Evolutionary conservation across 345 rosid genomes (phyloP), one percentile per base, ranked within the genome.

Genomic region (Erucastrum elatum): DNA sequence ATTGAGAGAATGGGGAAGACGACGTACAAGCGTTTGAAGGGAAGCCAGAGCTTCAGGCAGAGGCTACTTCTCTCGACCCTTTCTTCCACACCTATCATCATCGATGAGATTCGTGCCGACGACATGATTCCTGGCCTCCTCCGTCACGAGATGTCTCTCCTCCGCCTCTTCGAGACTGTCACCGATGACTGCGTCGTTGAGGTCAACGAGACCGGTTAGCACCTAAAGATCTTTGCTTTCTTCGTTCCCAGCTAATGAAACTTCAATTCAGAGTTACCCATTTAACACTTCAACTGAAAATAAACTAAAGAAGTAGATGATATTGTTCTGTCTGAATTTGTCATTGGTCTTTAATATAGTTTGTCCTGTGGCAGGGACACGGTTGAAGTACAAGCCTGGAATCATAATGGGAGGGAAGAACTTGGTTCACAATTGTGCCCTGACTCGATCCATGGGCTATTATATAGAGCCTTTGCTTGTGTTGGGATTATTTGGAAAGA

Each of bases 391-490:
- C 85, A 90, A 90, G 81, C 96, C 98, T 17, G 99, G 99, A 76
- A 84, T 79, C 30, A 82, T 93, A 64, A 83, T 89, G 86, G 98
- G 98, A 39, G 98, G 99, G 72, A 93, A 82, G 75, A 80, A 87
- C 63, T 78, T 87, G 71, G 88, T 86, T 69, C 92, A 88, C 30
- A 89, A 84, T 78, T 95, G 99, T 66, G 90, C 92, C 16, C 75
- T 86, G 81, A 87, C 81, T 85, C 84, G 98, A 65, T 82, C 97
- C 61, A 84, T 95, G 64, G 97, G 98, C 6, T 95, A 91, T 83
- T 95, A 88, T 81, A 67, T 93, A 82, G 94, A 95, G 84, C 96
- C 98, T 6, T 68, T 95, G 84, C 70, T 95, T 72, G 71, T 95
- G 79, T 88, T 95, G 53, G 96, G 86, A 7, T 80, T 95, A 75